Percentiles rank a stretch among this genome's conserved stretches.
phyloP scores from a whole-genome alignment of 345 rosid genomes.

The Cardamine chenopodiifolia region DNA sequence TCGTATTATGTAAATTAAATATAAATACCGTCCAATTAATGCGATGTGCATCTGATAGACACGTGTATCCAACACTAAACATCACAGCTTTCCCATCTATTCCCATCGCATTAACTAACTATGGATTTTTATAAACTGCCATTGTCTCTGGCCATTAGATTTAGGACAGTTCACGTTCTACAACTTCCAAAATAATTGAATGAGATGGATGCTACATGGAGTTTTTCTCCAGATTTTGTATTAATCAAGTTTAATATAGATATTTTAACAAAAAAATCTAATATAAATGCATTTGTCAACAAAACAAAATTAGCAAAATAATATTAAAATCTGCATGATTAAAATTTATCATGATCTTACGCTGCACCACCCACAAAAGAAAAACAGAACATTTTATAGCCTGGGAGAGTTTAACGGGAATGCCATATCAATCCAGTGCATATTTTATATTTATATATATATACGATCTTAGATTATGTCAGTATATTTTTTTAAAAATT shows the following conservation, averaged over 20 bases:
- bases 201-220: background rate
- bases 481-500: background rate
- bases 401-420: background rate
- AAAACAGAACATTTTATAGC: background rate
- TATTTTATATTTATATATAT: background rate
- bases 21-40: slow-evolving; percentile 9
- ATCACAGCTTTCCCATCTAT: background rate
- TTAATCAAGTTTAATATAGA: too few species aligned
- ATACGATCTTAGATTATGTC: background rate
- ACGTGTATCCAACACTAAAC: slow-evolving; percentile 4
- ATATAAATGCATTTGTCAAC: background rate
- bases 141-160: background rate
- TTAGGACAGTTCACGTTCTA: background rate
- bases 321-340: background rate
- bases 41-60: background rate
- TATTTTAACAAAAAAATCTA: too few species aligned
- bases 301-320: background rate
- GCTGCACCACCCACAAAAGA: background rate
- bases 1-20: background rate
- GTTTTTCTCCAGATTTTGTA: background rate
- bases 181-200: background rate
- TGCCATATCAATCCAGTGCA: background rate
- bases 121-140: background rate
- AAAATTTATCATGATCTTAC: background rate
- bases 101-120: background rate